Evolutionary conservation across 352 stramenopile species (phyloP).

Genomic region (Phytophthora crassamura): DNA sequence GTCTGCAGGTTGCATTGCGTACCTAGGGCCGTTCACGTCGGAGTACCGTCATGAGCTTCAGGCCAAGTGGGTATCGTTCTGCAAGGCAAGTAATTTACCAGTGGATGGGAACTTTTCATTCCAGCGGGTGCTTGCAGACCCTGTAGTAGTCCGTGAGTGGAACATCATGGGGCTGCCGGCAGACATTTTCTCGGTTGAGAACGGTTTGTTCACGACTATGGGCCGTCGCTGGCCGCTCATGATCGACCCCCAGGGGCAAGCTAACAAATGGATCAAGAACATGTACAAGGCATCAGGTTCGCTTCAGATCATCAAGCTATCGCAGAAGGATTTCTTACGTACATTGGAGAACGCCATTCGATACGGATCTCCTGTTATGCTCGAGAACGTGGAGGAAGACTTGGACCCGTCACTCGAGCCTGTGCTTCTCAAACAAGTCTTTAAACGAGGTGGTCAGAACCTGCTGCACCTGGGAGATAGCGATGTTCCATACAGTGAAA

Average conservation of each 20-base stretch:
- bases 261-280: slow-evolving; percentile 95
- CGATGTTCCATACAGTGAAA: slow-evolving; percentile 93
- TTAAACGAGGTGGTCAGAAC: slow-evolving; percentile 91
- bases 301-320: slow-evolving; percentile 94
- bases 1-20: slow-evolving; percentile 92
- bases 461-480: slow-evolving; percentile 92
- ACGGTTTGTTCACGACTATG: slow-evolving; percentile 93
- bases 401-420: slow-evolving; percentile 94
- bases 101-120: slow-evolving; percentile 90
- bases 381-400: slow-evolving; percentile 95
- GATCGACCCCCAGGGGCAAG: slow-evolving; percentile 95
- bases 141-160: slow-evolving; percentile 92
- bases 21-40: slow-evolving; percentile 92
- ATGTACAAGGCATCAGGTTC: slow-evolving; percentile 84
- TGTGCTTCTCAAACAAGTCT: slow-evolving; percentile 93
- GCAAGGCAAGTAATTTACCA: slow-evolving; percentile 79
- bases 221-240: slow-evolving; percentile 93
- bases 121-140: slow-evolving; percentile 81
- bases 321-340: slow-evolving; percentile 91
- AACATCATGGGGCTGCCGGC: slow-evolving; percentile 93
- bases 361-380: slow-evolving; percentile 90
- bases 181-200: slow-evolving; percentile 94
- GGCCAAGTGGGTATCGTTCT: slow-evolving; percentile 84
- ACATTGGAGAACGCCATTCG: slow-evolving; percentile 94
- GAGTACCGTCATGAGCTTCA: slow-evolving; percentile 88